Percentiles rank a stretch among this genome's conserved stretches.
Conservation (phyloP, 768 basidiomycete species). For the Termitomyces sp. region DNA sequence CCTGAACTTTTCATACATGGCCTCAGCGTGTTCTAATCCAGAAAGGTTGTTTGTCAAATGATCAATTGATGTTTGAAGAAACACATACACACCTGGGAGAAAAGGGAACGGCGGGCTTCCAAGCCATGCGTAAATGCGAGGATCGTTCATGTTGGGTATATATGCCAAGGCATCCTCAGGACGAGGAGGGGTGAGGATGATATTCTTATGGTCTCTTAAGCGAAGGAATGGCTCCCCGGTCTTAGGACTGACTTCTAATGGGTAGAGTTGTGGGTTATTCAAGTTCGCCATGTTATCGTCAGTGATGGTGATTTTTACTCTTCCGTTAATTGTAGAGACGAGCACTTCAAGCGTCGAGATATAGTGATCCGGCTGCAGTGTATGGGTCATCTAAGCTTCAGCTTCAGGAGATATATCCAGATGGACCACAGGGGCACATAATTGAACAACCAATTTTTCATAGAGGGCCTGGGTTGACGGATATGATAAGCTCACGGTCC, state of each 20-base stretch:
- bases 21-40: conserved; percentile 32
- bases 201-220: conserved; percentile 46
- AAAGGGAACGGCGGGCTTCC: conserved; percentile 55
- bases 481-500: not conserved
- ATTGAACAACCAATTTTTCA: not conserved
- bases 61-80: not conserved
- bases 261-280: conserved; percentile 25
- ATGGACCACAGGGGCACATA: too few species aligned
- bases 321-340: not conserved
- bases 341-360: not conserved
- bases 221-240: conserved; percentile 48
- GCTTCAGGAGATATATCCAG: not conserved
- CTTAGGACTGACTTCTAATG: conserved; percentile 29
- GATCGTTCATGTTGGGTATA: conserved; percentile 46
- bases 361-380: not conserved
- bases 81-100: conserved; percentile 26
- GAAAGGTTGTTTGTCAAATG: not conserved
- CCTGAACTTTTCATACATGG: conserved; percentile 26
- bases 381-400: not conserved
- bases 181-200: conserved; percentile 64
- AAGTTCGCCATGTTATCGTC: conserved; percentile 19
- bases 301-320: not conserved
- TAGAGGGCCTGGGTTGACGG: not conserved
- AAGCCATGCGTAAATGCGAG: conserved; percentile 42
- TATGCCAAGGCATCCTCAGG: conserved; percentile 20